Conservation (phyloP, 2,329 filamentous ascomycete genomes). For the Fusarium sp. region DNA sequence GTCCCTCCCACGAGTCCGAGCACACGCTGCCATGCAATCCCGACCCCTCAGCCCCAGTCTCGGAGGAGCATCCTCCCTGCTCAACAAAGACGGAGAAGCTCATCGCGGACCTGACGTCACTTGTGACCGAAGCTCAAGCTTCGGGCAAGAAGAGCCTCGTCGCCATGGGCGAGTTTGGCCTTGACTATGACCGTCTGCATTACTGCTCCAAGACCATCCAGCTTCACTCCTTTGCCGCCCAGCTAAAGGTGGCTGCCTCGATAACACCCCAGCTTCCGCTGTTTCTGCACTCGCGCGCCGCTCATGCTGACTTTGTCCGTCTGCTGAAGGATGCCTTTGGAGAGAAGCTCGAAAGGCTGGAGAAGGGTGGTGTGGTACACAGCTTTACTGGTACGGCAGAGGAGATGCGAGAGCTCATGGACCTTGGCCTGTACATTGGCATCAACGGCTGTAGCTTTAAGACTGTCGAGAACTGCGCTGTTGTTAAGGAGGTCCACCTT, state of each 20-base stretch:
- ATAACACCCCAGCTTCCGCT: slow-evolving; percentile 79
- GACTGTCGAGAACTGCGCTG: slow-evolving; percentile 86
- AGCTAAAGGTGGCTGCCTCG: slow-evolving; percentile 77
- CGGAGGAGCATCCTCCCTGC: slow-evolving; percentile 59
- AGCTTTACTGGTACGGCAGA: slow-evolving; percentile 89
- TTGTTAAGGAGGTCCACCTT: slow-evolving; percentile 80
- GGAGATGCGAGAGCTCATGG: slow-evolving; percentile 83
- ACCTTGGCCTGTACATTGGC: slow-evolving; percentile 86
- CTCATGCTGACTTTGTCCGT: slow-evolving; percentile 81
- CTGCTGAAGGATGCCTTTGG: slow-evolving; percentile 69
- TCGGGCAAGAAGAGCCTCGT: slow-evolving; percentile 60
- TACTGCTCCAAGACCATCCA: slow-evolving; percentile 81
- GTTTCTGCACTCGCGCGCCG: slow-evolving; percentile 91
- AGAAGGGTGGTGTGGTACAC: slow-evolving; percentile 85
- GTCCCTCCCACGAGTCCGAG: slow-evolving; percentile 55
- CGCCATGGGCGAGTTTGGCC: slow-evolving; percentile 92
- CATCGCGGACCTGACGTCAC: slow-evolving; percentile 66
- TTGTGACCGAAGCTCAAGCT: slow-evolving; percentile 67
- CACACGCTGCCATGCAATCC: slow-evolving; percentile 63
- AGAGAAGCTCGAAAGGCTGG: slow-evolving; percentile 67
- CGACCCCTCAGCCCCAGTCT: slow-evolving; percentile 56
- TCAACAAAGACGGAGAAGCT: slow-evolving; percentile 55
- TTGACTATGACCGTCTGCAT: slow-evolving; percentile 93
- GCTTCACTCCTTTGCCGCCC: slow-evolving; percentile 81
- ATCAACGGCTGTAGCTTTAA: slow-evolving; percentile 97